phyloP scores from a whole-genome alignment of 2,329 filamentous ascomycete genomes.

The Aspergillus ruber region DNA sequence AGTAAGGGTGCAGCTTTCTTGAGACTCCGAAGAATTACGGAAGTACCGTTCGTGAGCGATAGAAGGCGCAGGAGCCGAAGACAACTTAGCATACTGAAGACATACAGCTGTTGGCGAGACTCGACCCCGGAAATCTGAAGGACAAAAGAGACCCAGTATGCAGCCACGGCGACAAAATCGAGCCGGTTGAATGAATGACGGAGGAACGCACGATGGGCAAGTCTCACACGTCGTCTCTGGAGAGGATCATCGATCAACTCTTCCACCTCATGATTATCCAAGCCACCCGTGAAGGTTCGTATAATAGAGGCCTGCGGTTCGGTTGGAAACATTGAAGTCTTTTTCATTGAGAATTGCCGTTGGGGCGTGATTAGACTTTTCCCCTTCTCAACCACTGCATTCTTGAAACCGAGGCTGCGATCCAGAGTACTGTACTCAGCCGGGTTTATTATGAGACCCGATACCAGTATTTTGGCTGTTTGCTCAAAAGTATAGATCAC shows the following conservation, averaged over 20 bases:
- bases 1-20: conserved; percentile 92
- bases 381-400: conserved; percentile 69
- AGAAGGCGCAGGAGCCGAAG: conserved; percentile 87
- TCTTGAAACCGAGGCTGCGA: conserved; percentile 65
- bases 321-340: conserved; percentile 36
- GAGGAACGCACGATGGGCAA: conserved; percentile 86
- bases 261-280: conserved; percentile 58
- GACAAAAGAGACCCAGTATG: conserved; percentile 86
- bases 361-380: conserved; percentile 75
- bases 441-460: conserved; percentile 85
- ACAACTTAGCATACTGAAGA: conserved; percentile 96
- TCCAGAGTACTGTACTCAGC: conserved; percentile 88
- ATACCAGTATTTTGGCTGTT: conserved; percentile 78
- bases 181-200: conserved; percentile 93
- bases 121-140: conserved; percentile 67
- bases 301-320: conserved; percentile 53
- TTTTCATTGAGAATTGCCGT: conserved; percentile 60
- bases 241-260: conserved; percentile 55
- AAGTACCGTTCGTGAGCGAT: conserved; percentile 85
- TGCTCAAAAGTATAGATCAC: conserved; percentile 84
- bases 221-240: conserved; percentile 73
- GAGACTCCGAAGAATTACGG: conserved; percentile 86
- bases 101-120: conserved; percentile 63
- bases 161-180: conserved; percentile 89
- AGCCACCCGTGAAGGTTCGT: conserved; percentile 67